Evolutionary conservation across 2,329 filamentous ascomycete genomes (phyloP), one percentile per base, ranked within the genome.

Genomic region (Lachnellula hyalina): DNA sequence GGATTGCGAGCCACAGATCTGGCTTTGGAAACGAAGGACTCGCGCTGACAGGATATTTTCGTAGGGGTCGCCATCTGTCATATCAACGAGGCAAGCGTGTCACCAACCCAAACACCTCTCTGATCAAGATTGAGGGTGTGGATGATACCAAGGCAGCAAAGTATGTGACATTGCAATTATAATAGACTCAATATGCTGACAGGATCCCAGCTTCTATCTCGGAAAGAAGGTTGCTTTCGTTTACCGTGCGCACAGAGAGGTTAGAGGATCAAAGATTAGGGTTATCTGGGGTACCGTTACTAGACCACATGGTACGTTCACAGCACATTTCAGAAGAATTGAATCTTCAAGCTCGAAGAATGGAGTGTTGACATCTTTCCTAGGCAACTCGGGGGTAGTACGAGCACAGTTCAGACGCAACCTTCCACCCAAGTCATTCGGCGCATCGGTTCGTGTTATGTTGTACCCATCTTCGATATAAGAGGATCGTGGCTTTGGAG

Each of bases 201-300:
- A n/a, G 8, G 35, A 25, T 38, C 28, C 11, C 54, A 70, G 68
- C 80, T 96, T 96, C 89, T 99, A 99, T 83, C 82, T 90, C 67
- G 94, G 94, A 80, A 99, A 99, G 89, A 92, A 92, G 82, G 86
- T 97, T 75, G 94, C 94, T 75, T 99, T 91, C 78, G 91, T 99
- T 78, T 99, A 97, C 85, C 90, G 92, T 74, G 93, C 87, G 70
- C 86, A 90, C 79, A 92, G 86, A 80, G 90, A 96, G 83, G 84
- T 96, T 73, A 89, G 93, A 72, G 94, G 94, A 75, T 93, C 91
- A 76, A 97, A 97, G 87, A 95, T 97, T 80, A 86, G 93, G 74
- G 88, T 97, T 70, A 96, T 97, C 82, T 97, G 92, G 91, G 93
- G 93, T 82, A 96, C 96, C 84, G 87, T 97, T 75, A 96, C 90